Evolutionary conservation across 1,139 yeast genomes (phyloP), one percentile per base, ranked within the genome.

Genomic region (Candida glucosophila): DNA sequence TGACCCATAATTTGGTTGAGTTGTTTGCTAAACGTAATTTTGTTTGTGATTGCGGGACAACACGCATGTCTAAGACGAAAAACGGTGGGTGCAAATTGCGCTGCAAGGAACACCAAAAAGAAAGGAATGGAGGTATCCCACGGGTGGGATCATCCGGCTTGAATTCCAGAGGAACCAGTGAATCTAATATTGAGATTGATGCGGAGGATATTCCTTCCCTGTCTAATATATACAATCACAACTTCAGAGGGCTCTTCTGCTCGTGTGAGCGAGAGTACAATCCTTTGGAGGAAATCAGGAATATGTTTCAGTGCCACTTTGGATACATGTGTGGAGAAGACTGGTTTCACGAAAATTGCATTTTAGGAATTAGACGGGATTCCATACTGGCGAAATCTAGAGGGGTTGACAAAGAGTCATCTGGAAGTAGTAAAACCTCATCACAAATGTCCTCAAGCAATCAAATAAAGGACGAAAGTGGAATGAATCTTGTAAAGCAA

Each of bases 301-400:
- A 75, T 28, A 90, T 90, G 98, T 60, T 83, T 25, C 98, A 92
- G 46, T 90, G 98, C 48, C 66, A 69, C 26, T 63, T 88, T 37
- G 98, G 98, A 0, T 73, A 70, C 15, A 73, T 48, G 2, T 90
- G 98, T 54, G 76, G 77, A 6, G 98, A 90, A 50, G 98, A 90
- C 47, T 92, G 98, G 99, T 92, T 60, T 45, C 99, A 90, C 47
- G 95, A 86, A 34, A 78, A 77, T 34, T 90, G 98, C 47, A 75
- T 90, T 7, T 52, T 82, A 57, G 93, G 93, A 0, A 52, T 73
- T 19, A 24, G 34, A 22, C 35, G 26, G 22, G 22, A 46, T 19
- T 15, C 15, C 8, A n/a, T n/a, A n/a, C 15, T 22, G 1, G 18
- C 10, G 6, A 19, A 11, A 15, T 13, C 21, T 17, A 5, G 22